phyloP scores from a whole-genome alignment of 164 flowering plant species.

The Dillenia suffruticosa region DNA sequence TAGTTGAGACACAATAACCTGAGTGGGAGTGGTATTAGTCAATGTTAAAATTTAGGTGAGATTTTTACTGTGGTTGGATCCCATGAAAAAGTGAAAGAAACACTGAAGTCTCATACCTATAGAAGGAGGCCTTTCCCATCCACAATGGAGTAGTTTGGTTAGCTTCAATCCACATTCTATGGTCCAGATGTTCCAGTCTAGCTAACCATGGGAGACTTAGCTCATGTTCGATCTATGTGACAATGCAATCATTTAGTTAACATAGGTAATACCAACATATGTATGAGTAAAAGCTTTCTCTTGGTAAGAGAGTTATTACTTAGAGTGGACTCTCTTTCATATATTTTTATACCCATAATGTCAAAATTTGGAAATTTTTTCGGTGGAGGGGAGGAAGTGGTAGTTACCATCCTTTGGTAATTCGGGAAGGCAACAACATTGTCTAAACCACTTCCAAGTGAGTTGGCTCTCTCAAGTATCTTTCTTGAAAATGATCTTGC shows the following conservation, averaged over 20 bases:
- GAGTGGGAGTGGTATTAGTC: background rate
- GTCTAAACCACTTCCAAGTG: background rate
- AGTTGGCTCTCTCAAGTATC: constrained; percentile 13
- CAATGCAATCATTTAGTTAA: no score
- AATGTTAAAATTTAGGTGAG: background rate
- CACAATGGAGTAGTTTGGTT: constrained; percentile 7
- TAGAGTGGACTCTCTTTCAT: no score
- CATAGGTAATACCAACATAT: no score
- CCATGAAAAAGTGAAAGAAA: background rate
- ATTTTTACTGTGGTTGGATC: background rate
- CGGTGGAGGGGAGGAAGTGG: no score
- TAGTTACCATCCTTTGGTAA: no score
- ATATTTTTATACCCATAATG: no score
- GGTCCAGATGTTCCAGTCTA: constrained; percentile 36
- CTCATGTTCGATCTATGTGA: constrained; percentile 27
- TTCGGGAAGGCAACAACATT: no score
- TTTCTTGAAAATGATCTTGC: constrained; percentile 26
- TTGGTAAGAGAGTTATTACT: no score
- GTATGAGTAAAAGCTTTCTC: no score
- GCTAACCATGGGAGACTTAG: constrained; percentile 33
- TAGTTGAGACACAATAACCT: constrained; percentile 19
- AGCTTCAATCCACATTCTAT: constrained; percentile 32
- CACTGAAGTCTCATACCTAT: constrained; percentile 10
- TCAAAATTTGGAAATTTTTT: no score
- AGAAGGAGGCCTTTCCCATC: constrained; percentile 21